A percentile compares a stretch with the other conserved stretches of the same genome.
Conservation (phyloP, 371 early-diverging fungal genomes). For the Mucor sp. region DNA sequence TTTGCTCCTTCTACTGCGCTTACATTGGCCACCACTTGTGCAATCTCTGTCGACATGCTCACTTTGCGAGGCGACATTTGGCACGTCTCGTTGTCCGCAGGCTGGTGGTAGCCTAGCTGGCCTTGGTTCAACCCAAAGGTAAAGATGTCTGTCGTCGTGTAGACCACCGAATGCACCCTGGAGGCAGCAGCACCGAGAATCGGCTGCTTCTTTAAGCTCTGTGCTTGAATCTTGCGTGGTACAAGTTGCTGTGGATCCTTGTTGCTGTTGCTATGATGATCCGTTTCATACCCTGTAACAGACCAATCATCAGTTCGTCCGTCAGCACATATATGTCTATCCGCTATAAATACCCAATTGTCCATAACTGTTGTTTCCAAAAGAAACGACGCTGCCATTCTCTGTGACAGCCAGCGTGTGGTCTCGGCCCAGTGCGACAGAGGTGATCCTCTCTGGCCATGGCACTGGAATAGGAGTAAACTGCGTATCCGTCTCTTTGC, state of each 20-base stretch:
- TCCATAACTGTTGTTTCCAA: conserved; percentile 68
- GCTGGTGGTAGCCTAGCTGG: conserved; percentile 67
- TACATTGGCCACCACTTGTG: conserved; percentile 56
- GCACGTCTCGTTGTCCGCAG: conserved; percentile 37
- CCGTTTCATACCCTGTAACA: conserved; percentile 50
- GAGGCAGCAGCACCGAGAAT: conserved; percentile 75
- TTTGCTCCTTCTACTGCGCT: neutral
- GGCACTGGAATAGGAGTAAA: conserved; percentile 53
- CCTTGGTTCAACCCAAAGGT: conserved; percentile 80
- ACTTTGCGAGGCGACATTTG: conserved; percentile 58
- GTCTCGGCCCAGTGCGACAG: conserved; percentile 71
- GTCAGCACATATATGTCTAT: neutral
- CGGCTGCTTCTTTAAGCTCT: conserved; percentile 54
- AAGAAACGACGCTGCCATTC: conserved; percentile 51
- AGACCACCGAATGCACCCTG: conserved; percentile 68
- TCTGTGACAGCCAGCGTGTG: conserved; percentile 69
- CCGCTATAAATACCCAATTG: conserved; percentile 61
- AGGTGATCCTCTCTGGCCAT: conserved; percentile 52
- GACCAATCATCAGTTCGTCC: conserved; percentile 2
- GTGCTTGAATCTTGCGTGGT: conserved; percentile 61
- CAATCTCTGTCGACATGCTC: conserved; percentile 43
- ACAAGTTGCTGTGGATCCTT: conserved; percentile 47
- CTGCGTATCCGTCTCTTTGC: conserved; percentile 57
- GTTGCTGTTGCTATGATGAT: conserved; percentile 8
- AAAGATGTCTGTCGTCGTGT: conserved; percentile 58